phyloP scores from a whole-genome alignment of 495 filamentous ascomycete genomes.

The Neurospora sp. region DNA sequence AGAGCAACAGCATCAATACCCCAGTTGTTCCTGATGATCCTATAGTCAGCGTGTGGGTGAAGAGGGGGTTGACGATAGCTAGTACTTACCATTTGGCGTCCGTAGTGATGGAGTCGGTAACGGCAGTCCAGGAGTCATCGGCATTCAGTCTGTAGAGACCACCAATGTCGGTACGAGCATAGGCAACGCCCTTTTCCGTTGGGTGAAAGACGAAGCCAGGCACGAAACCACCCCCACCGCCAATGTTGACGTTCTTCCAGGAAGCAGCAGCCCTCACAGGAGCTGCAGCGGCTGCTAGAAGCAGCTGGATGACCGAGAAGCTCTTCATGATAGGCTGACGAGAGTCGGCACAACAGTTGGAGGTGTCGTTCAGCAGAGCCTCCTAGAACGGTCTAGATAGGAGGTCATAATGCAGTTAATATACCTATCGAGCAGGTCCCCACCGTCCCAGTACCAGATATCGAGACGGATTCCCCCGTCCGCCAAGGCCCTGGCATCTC shows the following conservation, averaged over 20 bases:
- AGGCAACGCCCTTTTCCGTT: conserved; percentile 44
- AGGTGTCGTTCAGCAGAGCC: conserved; percentile 5
- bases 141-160: conserved; percentile 48
- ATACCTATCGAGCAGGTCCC: conserved; percentile 3
- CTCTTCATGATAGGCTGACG: conserved; percentile 20
- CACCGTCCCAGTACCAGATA: conserved; percentile 1
- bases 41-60: conserved; percentile 11
- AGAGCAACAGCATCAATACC: conserved; percentile 49
- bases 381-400: not conserved
- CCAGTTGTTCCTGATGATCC: conserved; percentile 34
- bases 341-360: not conserved
- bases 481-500: not conserved
- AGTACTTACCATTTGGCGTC: conserved; percentile 35
- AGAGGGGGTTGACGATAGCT: not conserved
- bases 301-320: conserved; percentile 21
- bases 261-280: conserved; percentile 24
- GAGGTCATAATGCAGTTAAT: conserved; percentile 10
- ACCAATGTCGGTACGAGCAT: conserved; percentile 54
- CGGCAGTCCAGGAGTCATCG: conserved; percentile 45
- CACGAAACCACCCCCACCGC: conserved; percentile 51
- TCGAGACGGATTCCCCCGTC: not conserved
- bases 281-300: conserved; percentile 20
- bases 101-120: conserved; percentile 42
- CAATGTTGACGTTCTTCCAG: conserved; percentile 41
- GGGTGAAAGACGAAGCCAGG: conserved; percentile 51